A percentile compares a stretch with the other conserved stretches of the same genome.
Conservation (phyloP, 2,329 filamentous ascomycete species). For the Sporothrix curviconia region DNA sequence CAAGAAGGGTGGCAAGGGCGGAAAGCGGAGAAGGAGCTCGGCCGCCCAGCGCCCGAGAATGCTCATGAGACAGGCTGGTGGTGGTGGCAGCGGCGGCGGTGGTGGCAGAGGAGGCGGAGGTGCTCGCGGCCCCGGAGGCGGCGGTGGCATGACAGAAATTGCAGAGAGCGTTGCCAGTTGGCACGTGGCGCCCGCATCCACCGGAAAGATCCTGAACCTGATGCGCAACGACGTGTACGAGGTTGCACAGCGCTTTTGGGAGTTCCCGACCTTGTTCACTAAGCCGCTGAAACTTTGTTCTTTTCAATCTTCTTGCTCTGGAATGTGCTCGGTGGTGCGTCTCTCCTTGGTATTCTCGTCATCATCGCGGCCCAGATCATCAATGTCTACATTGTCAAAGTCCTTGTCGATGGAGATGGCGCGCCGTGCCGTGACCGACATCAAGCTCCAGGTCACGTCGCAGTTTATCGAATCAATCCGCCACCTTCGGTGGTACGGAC, state of each 20-base stretch:
- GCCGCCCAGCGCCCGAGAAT: conserved; percentile 3
- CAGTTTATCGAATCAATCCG: conserved; percentile 84
- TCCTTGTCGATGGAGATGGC: conserved; percentile 64
- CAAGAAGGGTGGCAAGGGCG: conserved; percentile 24
- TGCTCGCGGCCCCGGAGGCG: conserved; percentile 9
- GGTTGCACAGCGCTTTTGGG: conserved; percentile 80
- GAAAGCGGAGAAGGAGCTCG: conserved; percentile 16
- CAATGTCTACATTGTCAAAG: conserved; percentile 61
- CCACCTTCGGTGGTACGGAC: conserved; percentile 72
- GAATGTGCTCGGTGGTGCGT: conserved; percentile 73
- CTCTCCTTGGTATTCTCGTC: conserved; percentile 64
- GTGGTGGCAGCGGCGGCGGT: conserved; percentile 2
- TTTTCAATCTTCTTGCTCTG: conserved; percentile 69
- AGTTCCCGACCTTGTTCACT: conserved; percentile 68
- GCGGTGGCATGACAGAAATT: conserved; percentile 10
- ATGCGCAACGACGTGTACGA: conserved; percentile 79
- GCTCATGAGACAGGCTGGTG: not conserved
- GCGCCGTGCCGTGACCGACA: conserved; percentile 68
- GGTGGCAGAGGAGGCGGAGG: conserved; percentile 5
- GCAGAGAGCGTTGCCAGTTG: conserved; percentile 17
- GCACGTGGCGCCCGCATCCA: conserved; percentile 60
- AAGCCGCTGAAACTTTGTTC: conserved; percentile 70
- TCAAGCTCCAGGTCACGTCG: conserved; percentile 70
- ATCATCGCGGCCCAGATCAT: conserved; percentile 61
- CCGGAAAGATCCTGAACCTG: conserved; percentile 85